phyloP scores from a whole-genome alignment of 139 green algal genomes.

The Chlorella vulgaris region DNA sequence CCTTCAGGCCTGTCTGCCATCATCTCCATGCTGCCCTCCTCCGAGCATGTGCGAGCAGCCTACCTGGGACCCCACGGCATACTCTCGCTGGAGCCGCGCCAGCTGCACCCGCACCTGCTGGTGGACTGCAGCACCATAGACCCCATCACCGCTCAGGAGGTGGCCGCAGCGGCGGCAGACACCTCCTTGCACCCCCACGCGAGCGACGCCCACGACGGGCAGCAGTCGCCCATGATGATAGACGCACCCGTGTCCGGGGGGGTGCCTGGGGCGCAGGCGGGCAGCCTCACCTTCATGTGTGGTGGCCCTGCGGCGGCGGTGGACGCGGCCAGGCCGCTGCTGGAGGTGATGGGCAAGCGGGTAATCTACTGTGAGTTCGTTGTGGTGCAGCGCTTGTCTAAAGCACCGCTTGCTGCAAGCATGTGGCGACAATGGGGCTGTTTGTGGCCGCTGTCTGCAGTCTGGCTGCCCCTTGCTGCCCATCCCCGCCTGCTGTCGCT shows the following conservation, averaged over 20 bases:
- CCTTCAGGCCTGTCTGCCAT: slow-evolving; percentile 29
- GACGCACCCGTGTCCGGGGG: slow-evolving; percentile 73
- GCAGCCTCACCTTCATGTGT: slow-evolving; percentile 80
- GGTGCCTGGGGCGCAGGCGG: slow-evolving; percentile 62
- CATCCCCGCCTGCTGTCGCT: not conserved
- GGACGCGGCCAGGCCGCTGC: slow-evolving; percentile 48
- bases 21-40: slow-evolving; percentile 40
- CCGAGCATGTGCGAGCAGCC: not conserved
- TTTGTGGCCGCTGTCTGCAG: not conserved
- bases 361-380: slow-evolving; percentile 62
- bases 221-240: slow-evolving; percentile 53
- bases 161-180: slow-evolving; percentile 34
- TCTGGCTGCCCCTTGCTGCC: not conserved
- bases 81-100: not conserved
- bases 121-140: slow-evolving; percentile 68
- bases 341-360: slow-evolving; percentile 66
- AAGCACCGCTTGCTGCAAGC: not conserved
- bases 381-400: not conserved
- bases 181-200: slow-evolving; percentile 39
- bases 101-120: slow-evolving; percentile 45
- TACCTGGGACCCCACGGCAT: slow-evolving; percentile 40
- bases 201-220: slow-evolving; percentile 43
- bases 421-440: too few relatives aligned
- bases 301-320: slow-evolving; percentile 58
- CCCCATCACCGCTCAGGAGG: slow-evolving; percentile 40